Percentiles rank a stretch among this genome's conserved stretches.
phyloP scores from a whole-genome alignment of 2,329 filamentous ascomycete species.

The Blumeria hordei region DNA sequence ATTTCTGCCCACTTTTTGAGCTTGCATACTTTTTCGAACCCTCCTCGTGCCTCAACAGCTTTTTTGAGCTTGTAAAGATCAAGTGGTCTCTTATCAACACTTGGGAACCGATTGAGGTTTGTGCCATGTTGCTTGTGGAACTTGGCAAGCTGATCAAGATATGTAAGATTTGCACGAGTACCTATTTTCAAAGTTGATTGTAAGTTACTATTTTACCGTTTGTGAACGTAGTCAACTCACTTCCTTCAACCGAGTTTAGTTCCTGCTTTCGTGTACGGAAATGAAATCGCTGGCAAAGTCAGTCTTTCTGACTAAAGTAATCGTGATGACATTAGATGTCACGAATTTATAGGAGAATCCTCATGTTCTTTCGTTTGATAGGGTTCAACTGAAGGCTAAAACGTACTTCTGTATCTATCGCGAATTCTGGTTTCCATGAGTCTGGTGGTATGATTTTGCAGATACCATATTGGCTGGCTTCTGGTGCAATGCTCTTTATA shows the following conservation, averaged over 20 bases:
- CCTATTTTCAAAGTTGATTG: constrained; percentile 24
- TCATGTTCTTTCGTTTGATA: not conserved
- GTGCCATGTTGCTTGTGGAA: constrained; percentile 94
- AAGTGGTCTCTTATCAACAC: constrained; percentile 89
- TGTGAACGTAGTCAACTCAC: constrained; percentile 26
- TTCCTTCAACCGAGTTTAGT: constrained; percentile 93
- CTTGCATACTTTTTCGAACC: constrained; percentile 92
- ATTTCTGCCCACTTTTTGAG: constrained; percentile 98
- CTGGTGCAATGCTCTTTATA: constrained; percentile 71
- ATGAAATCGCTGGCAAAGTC: constrained; percentile 54
- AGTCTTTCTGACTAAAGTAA: constrained; percentile 4
- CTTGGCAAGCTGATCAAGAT: constrained; percentile 81
- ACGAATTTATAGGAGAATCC: not conserved
- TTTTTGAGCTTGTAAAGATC: constrained; percentile 94
- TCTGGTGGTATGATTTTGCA: constrained; percentile 91
- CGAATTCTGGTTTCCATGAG: constrained; percentile 82
- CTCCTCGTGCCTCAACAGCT: constrained; percentile 78
- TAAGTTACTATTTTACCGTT: constrained; percentile 2
- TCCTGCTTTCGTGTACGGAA: constrained; percentile 92
- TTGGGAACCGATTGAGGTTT: constrained; percentile 80
- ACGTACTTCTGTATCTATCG: constrained; percentile 81
- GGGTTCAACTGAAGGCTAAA: not conserved
- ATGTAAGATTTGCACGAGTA: constrained; percentile 84
- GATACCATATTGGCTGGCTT: constrained; percentile 71
- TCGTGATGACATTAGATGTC: too few species aligned